A percentile compares a stretch with the other conserved stretches of the same genome.
phyloP scores from a whole-genome alignment of 441 rosid species.

The Oxalis stricta region DNA sequence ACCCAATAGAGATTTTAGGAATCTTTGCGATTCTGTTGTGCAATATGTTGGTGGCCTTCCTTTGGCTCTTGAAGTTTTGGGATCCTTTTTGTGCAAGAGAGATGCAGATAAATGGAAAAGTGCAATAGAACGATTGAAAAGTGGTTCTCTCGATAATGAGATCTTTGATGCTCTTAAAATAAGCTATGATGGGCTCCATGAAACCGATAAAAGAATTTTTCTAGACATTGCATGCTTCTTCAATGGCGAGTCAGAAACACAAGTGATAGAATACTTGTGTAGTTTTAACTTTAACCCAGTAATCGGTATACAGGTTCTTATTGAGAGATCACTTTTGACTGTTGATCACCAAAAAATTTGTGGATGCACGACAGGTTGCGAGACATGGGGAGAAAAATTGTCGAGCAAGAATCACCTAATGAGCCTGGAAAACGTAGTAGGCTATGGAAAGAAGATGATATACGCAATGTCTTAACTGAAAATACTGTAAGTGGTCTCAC shows the following conservation, averaged over 20 bases:
- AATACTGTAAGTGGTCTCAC: constrained; percentile 8
- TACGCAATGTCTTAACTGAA: constrained; percentile 1
- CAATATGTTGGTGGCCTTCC: constrained; percentile 21
- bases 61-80: constrained; percentile 16
- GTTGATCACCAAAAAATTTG: constrained; percentile 17
- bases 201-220: constrained; percentile 13
- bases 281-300: constrained; percentile 9
- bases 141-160: not conserved
- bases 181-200: constrained; percentile 10
- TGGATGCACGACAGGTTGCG: constrained; percentile 33
- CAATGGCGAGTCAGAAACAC: constrained; percentile 11
- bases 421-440: constrained; percentile 28
- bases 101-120: no score
- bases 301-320: constrained; percentile 15
- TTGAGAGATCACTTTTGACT: constrained; percentile 16
- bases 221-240: constrained; percentile 31
- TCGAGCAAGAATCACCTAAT: constrained; percentile 22
- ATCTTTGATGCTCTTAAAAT: constrained; percentile 12
- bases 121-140: constrained; percentile 11
- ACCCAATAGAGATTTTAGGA: constrained; percentile 5
- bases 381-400: constrained; percentile 42
- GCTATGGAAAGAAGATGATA: constrained; percentile 23
- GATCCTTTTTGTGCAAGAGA: constrained; percentile 10
- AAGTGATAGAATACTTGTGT: constrained; percentile 12
- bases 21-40: constrained; percentile 4